Percentiles rank a stretch among this genome's conserved stretches.
Evolutionary conservation across 495 filamentous ascomycete genomes (phyloP).

Genomic region (Penicillium fimorum): DNA sequence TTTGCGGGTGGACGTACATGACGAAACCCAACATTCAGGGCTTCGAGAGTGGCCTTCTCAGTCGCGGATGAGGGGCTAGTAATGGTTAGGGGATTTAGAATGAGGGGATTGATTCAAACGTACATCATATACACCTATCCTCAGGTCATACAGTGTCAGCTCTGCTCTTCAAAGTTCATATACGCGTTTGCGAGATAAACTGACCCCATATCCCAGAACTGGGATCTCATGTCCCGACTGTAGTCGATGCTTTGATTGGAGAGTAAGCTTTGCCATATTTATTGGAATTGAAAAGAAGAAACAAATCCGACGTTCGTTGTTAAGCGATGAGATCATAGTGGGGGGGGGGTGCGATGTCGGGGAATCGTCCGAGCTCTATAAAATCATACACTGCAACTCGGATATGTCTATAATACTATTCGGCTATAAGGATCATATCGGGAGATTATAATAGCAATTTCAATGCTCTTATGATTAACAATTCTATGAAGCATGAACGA

Average conservation of each 20-base stretch:
- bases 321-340: background rate
- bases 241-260: conserved; percentile 44
- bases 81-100: background rate
- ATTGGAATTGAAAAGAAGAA: conserved; percentile 9
- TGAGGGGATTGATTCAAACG: background rate
- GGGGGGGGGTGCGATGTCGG: background rate
- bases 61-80: conserved; percentile 49
- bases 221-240: conserved; percentile 81
- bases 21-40: conserved; percentile 68
- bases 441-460: too few species aligned
- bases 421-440: too few species aligned
- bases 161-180: background rate
- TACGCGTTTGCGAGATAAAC: conserved; percentile 21
- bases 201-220: conserved; percentile 69
- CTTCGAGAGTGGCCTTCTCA: conserved; percentile 57
- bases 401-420: too few species aligned
- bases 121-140: conserved; percentile 74
- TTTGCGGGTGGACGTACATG: conserved; percentile 29
- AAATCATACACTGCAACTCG: too few species aligned
- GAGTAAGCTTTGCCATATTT: conserved; percentile 35
- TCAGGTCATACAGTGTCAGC: conserved; percentile 4
- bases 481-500: too few species aligned
- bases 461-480: too few species aligned
- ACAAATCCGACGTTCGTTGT: background rate
- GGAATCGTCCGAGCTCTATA: too few species aligned